Evolutionary conservation across 1,284 basidiomycete genomes (phyloP), one percentile per base, ranked within the genome.

Genomic region (Microbotryum scabiosae): DNA sequence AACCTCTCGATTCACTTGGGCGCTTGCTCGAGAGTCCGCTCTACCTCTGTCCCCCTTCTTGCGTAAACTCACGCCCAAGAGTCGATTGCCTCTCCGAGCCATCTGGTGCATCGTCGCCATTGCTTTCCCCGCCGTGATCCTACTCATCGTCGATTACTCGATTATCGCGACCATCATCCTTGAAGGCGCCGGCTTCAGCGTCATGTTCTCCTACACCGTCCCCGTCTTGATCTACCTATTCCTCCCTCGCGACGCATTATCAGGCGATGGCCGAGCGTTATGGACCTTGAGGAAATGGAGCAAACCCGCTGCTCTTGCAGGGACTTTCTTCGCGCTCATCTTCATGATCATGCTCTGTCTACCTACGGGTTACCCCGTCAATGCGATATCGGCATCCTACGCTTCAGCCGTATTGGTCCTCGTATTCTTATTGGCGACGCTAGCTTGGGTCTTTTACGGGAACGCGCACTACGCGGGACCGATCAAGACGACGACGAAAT

Each of bases 1-100:
- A 25, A 68, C 67, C n/a, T 70, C 69, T 10, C 67, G 71, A 2
- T 72, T 65, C 59, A 64, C 67, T 41, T 72, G 65, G 65, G 70
- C 71, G 7, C 56, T 72, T 2, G 63, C 70, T 2, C 62, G 71
- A 23, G 71, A 72, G 44, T 65, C 63, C 5, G 71, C 71, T 14
- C 45, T 72, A 4, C 71, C 71, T 2, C 68, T 69, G 53, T 67
- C 65, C 18, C 30, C 56, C 25, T 63, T 69, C 51, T 61, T 72
- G 58, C 61, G 63, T 5, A 62, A 55, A 14, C 54, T 72, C 10
- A 65, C 64, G 25, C 21, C 32, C 3, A 54, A 55, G 18, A 47
- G 54, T 46, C 51, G 61, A 10, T 61, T 67, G n/a, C 71, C 71
- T 6, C 45, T 65, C 9, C 51, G 51, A 1, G 70, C 71, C 10